Evolutionary conservation across 805 yeast species (phyloP).

Genomic region (Kodamaea lidongshanica): DNA sequence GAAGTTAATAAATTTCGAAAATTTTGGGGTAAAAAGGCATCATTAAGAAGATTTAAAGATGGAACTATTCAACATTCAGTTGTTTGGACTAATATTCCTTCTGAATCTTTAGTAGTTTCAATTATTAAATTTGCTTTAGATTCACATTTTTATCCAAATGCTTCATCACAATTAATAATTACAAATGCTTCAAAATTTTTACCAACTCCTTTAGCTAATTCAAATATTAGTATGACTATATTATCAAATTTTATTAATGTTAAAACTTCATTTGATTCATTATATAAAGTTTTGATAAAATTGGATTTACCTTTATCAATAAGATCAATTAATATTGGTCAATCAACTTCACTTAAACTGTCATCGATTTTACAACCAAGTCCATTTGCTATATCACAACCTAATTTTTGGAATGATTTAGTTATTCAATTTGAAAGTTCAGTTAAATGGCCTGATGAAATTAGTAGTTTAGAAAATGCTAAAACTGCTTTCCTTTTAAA

Average conservation of each 20-base stretch:
- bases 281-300: slow-evolving; percentile 42
- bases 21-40: slow-evolving; percentile 87
- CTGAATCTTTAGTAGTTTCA: slow-evolving; percentile 57
- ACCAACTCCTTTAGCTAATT: slow-evolving; percentile 25
- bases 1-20: slow-evolving; percentile 57
- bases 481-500: slow-evolving; percentile 84
- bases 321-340: slow-evolving; percentile 59
- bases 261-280: slow-evolving; percentile 42
- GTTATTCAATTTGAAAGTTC: slow-evolving; percentile 85
- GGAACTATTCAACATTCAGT: slow-evolving; percentile 88
- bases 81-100: slow-evolving; percentile 61
- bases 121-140: slow-evolving; percentile 60
- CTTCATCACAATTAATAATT: slow-evolving; percentile 25
- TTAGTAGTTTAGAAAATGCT: slow-evolving; percentile 76
- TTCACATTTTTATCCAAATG: slow-evolving; percentile 51
- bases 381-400: slow-evolving; percentile 69
- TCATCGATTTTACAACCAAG: slow-evolving; percentile 75
- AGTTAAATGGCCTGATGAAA: slow-evolving; percentile 93
- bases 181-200: slow-evolving; percentile 18
- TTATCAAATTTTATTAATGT: slow-evolving; percentile 24
- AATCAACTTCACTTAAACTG: slow-evolving; percentile 67
- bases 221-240: slow-evolving; percentile 37
- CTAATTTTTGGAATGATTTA: slow-evolving; percentile 74
- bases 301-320: slow-evolving; percentile 62
- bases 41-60: slow-evolving; percentile 87